Evolutionary conservation across 1,284 basidiomycete genomes (phyloP).

Genomic region (Cryptococcus deneoformans): DNA sequence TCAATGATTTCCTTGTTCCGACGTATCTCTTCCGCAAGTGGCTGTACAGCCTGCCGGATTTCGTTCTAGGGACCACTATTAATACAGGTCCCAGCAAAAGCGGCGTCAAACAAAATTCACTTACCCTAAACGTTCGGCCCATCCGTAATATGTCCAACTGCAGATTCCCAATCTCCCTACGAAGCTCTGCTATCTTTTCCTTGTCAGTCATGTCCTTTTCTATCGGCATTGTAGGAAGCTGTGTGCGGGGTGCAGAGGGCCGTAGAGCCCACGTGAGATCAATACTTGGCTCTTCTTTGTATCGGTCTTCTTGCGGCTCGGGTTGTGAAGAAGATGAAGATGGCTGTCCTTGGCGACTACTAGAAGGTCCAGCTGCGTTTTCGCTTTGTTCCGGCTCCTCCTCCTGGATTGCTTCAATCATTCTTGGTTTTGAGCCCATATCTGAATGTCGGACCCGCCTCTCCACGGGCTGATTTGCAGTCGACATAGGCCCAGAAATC

Average conservation of each 20-base stretch:
- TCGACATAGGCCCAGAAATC: background rate
- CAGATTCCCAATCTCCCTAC: conserved; percentile 27
- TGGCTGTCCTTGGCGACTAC: too few relatives aligned
- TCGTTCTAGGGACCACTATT: conserved; percentile 23
- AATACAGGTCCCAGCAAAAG: background rate
- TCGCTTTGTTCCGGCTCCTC: conserved; percentile 1
- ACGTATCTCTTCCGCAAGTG: conserved; percentile 23
- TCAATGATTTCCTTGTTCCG: conserved; percentile 26
- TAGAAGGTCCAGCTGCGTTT: background rate
- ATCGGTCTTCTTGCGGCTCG: background rate
- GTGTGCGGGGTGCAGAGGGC: background rate
- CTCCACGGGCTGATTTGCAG: too few relatives aligned
- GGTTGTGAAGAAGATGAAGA: too few relatives aligned
- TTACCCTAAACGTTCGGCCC: conserved; percentile 28
- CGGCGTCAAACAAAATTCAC: background rate
- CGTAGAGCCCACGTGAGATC: conserved; percentile 16
- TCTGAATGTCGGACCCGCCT: background rate
- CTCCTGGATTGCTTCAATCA: conserved; percentile 2
- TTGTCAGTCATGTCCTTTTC: conserved; percentile 1
- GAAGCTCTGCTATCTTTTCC: conserved; percentile 20
- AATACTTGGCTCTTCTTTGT: conserved; percentile 5
- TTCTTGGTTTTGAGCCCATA: background rate
- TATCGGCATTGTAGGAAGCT: background rate
- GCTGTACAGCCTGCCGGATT: conserved; percentile 24
- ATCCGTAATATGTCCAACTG: conserved; percentile 38